Evolutionary conservation across 306 rosid genomes (phyloP).

Genomic region (Cucumis hystrix): DNA sequence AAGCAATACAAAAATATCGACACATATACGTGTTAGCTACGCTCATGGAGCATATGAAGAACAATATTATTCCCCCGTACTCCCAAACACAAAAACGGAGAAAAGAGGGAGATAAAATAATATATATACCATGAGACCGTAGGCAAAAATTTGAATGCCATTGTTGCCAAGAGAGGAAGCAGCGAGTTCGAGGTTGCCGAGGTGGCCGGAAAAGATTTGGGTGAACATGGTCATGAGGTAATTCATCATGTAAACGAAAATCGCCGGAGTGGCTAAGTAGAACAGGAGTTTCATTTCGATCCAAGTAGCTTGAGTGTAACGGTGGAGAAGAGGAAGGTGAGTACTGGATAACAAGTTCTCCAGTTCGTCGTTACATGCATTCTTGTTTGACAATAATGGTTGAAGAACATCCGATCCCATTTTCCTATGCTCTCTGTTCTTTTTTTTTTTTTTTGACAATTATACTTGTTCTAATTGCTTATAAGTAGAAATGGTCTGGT

Average conservation of each 20-base stretch:
- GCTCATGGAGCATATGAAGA: no score
- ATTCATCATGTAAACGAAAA: conserved; percentile 52
- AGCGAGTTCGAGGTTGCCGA: conserved; percentile 65
- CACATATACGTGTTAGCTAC: no score
- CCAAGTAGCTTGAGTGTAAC: conserved; percentile 33
- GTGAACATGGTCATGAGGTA: conserved; percentile 47
- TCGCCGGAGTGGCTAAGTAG: conserved; percentile 51
- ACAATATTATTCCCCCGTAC: no score
- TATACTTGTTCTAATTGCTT: background rate
- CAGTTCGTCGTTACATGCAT: conserved; percentile 12
- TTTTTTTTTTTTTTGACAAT: no score
- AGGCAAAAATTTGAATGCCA: conserved; percentile 60
- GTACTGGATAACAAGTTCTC: conserved; percentile 37
- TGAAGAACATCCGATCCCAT: background rate
- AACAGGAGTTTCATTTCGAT: conserved; percentile 48
- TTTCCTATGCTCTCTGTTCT: no score
- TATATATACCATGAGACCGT: conserved; percentile 46
- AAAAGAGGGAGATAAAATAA: no score
- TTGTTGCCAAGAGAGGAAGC: conserved; percentile 71
- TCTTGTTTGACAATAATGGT: background rate
- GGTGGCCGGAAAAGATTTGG: conserved; percentile 59
- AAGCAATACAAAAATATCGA: no score
- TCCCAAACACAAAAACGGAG: no score
- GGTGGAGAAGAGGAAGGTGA: conserved; percentile 12
- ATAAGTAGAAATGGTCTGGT: background rate